Percentiles rank a stretch among this genome's conserved stretches.
These are phyloP conservation scores for Penicillium sp. DNA, from an alignment of 2,329 filamentous ascomycete species.

Conservation along the genomic window DNA sequence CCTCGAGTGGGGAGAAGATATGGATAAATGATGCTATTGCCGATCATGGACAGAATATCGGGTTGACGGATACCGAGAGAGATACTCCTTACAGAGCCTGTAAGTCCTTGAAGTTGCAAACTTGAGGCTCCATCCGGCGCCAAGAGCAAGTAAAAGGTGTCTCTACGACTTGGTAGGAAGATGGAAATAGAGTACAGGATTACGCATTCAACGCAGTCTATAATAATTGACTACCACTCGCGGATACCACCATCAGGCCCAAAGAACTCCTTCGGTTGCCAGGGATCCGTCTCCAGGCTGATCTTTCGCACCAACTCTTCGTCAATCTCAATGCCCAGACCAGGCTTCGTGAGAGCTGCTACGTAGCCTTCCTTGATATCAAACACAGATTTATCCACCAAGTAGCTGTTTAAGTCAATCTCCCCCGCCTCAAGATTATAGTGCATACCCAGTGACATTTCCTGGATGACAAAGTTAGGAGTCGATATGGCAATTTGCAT, in stretches of 20 bases:
- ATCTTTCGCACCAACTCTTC: slow-evolving; percentile 67
- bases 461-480: slow-evolving; percentile 73
- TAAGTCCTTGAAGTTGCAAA: not conserved
- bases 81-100: not conserved
- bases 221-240: slow-evolving; percentile 59
- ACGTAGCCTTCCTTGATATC: slow-evolving; percentile 67
- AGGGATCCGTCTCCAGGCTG: slow-evolving; percentile 61
- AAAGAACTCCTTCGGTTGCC: slow-evolving; percentile 67
- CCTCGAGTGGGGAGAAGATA: slow-evolving; percentile 3
- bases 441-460: slow-evolving; percentile 79
- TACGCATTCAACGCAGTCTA: not conserved
- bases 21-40: not conserved
- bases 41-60: not conserved
- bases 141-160: not conserved
- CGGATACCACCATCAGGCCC: slow-evolving; percentile 67
- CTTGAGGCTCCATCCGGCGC: too few species aligned
- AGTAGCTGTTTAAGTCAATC: slow-evolving; percentile 68
- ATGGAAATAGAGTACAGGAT: not conserved
- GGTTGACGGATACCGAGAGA: not conserved
- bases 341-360: slow-evolving; percentile 60
- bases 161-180: not conserved
- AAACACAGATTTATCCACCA: slow-evolving; percentile 66
- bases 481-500: slow-evolving; percentile 65
- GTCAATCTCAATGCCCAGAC: slow-evolving; percentile 70
- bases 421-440: slow-evolving; percentile 67